Base-by-base conservation (phyloP, 179 eudicot genomes). In the Carnegiea gigantea region DNA sequence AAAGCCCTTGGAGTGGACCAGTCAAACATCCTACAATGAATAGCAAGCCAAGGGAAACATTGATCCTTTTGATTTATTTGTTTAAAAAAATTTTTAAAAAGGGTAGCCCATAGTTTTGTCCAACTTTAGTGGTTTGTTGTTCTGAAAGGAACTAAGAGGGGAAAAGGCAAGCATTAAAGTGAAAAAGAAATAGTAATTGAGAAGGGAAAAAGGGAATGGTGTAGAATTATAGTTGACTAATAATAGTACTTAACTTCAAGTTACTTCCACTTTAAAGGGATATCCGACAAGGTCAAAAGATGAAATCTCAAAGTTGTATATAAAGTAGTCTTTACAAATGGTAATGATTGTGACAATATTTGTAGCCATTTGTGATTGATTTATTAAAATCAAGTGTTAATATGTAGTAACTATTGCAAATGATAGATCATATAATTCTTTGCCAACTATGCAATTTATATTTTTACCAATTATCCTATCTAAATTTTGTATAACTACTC, bases 1-100 rank as follows among this genome's bases (percentile, higher is more conserved):
- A 78, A 78, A 15, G 40, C 57, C 11, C 57, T 82, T 77, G 80
- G 84, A 82, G 68, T 43, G 40, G 49, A 6, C 6, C 70, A 57
- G 60, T 80, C 83, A 28, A 73, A 57, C 51, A 30, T 49, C 76
- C 46, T 30, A 24, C 44, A 43, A 46, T 49, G 10, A 78, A 62
- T 28, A 10, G 3, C 14, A 64, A 24, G 67, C 67, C 20, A 71
- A 36, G 49, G 24, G 17, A 68, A 81, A 75, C 70, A 17, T 21
- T 12, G 26, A 18, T 11, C 65, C 18, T 21, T 33, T 70, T 79
- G 23, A 1, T 15, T 77, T 33, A 57, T 54, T 30, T 57, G 0
- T 15, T 15, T 17, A 33, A 13, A 77, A 21, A 57, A 67, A 67
- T 13, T 28, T 2, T 65, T 65, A 28, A 26, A 62, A 67, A 3